These are phyloP conservation scores for Simplicillium aogashimaense DNA, from an alignment of 2,329 filamentous ascomycete genomes.

Conservation along the genomic window DNA sequence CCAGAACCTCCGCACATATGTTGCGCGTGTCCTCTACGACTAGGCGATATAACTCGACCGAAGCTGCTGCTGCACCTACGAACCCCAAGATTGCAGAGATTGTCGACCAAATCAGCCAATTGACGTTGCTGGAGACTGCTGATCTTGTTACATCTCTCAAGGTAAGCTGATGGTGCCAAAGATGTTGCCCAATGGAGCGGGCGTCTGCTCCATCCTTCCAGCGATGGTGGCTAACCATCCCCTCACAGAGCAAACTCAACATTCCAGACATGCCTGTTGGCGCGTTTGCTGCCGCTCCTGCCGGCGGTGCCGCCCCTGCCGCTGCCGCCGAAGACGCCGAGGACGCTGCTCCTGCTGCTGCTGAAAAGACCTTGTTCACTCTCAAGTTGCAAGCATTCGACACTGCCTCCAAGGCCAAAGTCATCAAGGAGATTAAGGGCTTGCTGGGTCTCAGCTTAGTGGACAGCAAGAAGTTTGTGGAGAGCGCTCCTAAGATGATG, in stretches of 20 bases:
- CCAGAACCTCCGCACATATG: conserved; percentile 38
- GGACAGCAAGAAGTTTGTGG: conserved; percentile 99
- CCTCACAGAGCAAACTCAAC: conserved; percentile 71
- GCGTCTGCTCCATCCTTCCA: not conserved
- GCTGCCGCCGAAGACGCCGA: conserved; percentile 71
- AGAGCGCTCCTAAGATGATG: conserved; percentile 95
- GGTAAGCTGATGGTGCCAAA: conserved; percentile 39
- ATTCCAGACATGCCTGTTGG: conserved; percentile 96
- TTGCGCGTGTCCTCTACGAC: conserved; percentile 34
- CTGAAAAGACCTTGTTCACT: conserved; percentile 96
- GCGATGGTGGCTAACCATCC: not conserved
- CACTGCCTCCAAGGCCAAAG: conserved; percentile 83
- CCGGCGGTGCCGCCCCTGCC: conserved; percentile 47
- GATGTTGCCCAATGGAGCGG: not conserved
- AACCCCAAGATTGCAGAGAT: conserved; percentile 92
- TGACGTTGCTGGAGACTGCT: conserved; percentile 95
- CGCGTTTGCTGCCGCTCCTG: conserved; percentile 67
- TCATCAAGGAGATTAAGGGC: conserved; percentile 99
- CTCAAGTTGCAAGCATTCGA: conserved; percentile 91
- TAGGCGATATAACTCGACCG: conserved; percentile 83
- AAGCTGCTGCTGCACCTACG: conserved; percentile 47
- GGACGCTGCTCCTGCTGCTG: conserved; percentile 76
- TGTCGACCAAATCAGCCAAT: conserved; percentile 96
- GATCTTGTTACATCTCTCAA: conserved; percentile 92
- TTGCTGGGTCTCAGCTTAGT: conserved; percentile 92